Evolutionary conservation across 225 moss, liverwort and hornwort genomes (phyloP).

Genomic region (Pseudoscleropodium purum): DNA sequence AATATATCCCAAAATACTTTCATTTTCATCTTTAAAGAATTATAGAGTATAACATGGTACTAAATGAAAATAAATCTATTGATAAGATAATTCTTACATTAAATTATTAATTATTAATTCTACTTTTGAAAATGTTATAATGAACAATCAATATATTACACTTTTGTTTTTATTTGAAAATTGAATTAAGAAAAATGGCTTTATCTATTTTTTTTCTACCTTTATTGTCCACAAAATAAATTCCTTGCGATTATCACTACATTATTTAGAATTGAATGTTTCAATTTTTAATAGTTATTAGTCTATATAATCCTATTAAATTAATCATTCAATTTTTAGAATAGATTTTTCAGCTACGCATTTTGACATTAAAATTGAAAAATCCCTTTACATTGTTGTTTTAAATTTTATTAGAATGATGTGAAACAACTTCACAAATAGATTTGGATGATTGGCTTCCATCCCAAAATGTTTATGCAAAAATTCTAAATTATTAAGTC

Average conservation of each 20-base stretch:
- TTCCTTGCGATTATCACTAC: fast-evolving
- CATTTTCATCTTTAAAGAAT: background rate
- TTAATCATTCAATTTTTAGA: background rate
- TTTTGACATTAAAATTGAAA: background rate
- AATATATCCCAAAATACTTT: background rate
- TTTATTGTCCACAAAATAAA: background rate
- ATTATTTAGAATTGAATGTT: background rate
- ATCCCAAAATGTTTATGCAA: fast-evolving
- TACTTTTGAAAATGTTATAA: fast-evolving
- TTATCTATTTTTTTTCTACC: background rate
- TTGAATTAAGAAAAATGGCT: fast-evolving
- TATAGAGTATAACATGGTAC: background rate
- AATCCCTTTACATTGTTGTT: fast-evolving
- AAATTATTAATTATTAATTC: background rate
- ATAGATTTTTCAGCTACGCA: fast-evolving
- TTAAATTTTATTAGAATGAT: background rate
- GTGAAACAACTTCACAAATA: fast-evolving
- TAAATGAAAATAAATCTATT: background rate
- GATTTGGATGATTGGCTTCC: no score
- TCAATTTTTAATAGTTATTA: no score
- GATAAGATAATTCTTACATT: fast-evolving
- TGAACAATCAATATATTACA: background rate
- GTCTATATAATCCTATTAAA: no score
- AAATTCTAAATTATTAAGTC: no score
- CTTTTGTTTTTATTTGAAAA: background rate